phyloP scores from a whole-genome alignment of 768 basidiomycete genomes.

The Agrocybe chaxingu region DNA sequence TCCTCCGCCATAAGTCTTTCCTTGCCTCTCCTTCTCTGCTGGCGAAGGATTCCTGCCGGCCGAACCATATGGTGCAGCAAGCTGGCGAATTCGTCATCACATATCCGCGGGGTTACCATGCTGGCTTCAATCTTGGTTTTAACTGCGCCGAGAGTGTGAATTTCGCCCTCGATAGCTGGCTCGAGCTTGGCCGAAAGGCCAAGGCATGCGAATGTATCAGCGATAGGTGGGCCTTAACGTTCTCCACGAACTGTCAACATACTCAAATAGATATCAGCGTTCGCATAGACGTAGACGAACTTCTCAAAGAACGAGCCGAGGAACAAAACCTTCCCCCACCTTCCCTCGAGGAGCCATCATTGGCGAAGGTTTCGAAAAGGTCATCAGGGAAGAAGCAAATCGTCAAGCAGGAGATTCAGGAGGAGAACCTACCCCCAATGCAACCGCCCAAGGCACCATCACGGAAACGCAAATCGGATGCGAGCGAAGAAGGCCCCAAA shows the following conservation, averaged over 20 bases:
- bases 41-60: conserved; percentile 72
- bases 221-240: conserved; percentile 52
- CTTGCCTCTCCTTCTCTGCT: conserved; percentile 85
- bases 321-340: conserved; percentile 26
- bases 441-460: conserved; percentile 32
- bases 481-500: conserved; percentile 31
- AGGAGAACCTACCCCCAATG: conserved; percentile 8
- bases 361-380: conserved; percentile 19
- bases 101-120: conserved; percentile 92
- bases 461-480: conserved; percentile 40
- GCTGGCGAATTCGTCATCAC: conserved; percentile 97
- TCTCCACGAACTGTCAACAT: not conserved
- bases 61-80: conserved; percentile 88
- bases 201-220: conserved; percentile 70
- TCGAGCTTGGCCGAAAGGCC: conserved; percentile 82
- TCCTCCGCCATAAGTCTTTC: conserved; percentile 95
- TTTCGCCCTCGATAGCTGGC: conserved; percentile 93
- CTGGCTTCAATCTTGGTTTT: conserved; percentile 93
- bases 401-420: conserved; percentile 19
- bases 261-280: conserved; percentile 52
- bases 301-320: conserved; percentile 63
- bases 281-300: conserved; percentile 87
- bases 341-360: conserved; percentile 6
- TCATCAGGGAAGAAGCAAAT: conserved; percentile 19
- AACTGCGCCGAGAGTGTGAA: conserved; percentile 98